Base-by-base conservation (phyloP, 2,329 filamentous ascomycete species). In the Pseudogymnoascus sp. region DNA sequence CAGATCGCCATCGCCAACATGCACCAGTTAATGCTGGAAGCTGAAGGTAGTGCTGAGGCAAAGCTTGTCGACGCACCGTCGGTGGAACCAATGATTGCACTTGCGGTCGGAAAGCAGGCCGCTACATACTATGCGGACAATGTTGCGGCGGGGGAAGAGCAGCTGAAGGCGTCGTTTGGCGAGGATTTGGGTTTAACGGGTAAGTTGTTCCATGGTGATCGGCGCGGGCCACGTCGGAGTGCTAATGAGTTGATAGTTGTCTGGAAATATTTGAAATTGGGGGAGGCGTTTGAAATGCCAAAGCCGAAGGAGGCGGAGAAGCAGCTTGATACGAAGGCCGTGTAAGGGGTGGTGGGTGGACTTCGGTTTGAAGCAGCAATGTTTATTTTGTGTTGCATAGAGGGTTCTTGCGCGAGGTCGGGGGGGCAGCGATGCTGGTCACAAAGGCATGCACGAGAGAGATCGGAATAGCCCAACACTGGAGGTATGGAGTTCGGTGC, bases 21-120 rank as follows among this genome's bases (percentile, higher is more conserved):
- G 60, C 81, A 89, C 73, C 81, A 87, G 73, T 74, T 78, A 22
- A 83, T 89, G 69, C 71, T 83, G 47, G 69, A 75, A 60, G 71
- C 72, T 35, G 67, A 77, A 59, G 70, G 73, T 0, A 67, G 77
- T 43, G 71, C 73, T 0, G 68, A 70, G 37, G 78, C 83, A 2
- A 71, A 74, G 28, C 81, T 81, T 62, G 70, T 77, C 38, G 72
- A 78, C 62, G 73, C 88, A 11, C 73, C 74, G 1, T 77, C 81
- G 58, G 77, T 87, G 8, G 79, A 82, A 12, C 79, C 86, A 12
- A 82, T 87, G 76, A 91, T 92, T 64, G 87, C 84, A 0, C 73
- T 91, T 2, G 88, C 88, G 0, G 78, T 91, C 1, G 89, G 88
- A 34, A 86, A 84, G 71, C 83, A 85, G 67, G 88, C 85, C 1